Conservation (phyloP, 768 basidiomycete species). For the Infundibulicybe gibba region DNA sequence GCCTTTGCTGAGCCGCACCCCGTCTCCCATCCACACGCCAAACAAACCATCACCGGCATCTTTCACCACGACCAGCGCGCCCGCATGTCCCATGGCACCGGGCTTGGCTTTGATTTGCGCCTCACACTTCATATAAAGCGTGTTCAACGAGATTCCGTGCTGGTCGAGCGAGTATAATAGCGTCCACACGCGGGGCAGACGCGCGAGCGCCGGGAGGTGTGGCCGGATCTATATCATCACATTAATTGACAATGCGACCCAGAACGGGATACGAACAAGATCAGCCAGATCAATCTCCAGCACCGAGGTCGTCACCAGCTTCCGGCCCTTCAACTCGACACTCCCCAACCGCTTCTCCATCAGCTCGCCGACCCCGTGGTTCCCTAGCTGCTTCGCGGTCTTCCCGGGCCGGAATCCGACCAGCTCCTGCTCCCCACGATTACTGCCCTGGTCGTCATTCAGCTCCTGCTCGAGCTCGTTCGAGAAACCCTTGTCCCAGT, state of each 20-base stretch:
- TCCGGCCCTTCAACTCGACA: constrained; percentile 52
- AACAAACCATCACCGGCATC: constrained; percentile 67
- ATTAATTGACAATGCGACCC: not conserved
- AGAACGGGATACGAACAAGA: constrained; percentile 38
- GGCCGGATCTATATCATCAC: constrained; percentile 55
- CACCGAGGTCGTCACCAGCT: constrained; percentile 49
- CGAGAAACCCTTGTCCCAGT: constrained; percentile 69
- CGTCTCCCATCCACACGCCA: constrained; percentile 83
- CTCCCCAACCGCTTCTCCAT: constrained; percentile 49
- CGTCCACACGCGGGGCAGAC: constrained; percentile 69
- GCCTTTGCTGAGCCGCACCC: constrained; percentile 52
- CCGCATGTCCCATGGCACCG: constrained; percentile 22
- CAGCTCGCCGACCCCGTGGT: constrained; percentile 34
- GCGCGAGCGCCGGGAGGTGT: constrained; percentile 68
- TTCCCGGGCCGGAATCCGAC: constrained; percentile 12
- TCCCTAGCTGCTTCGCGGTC: constrained; percentile 6
- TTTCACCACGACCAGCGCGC: constrained; percentile 59
- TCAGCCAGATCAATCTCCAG: constrained; percentile 53
- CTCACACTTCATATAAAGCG: constrained; percentile 72
- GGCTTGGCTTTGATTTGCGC: constrained; percentile 25
- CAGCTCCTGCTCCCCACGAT: constrained; percentile 12
- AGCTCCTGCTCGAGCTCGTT: constrained; percentile 41
- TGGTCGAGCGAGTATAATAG: constrained; percentile 91
- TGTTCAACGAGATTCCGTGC: constrained; percentile 89
- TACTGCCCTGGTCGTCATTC: constrained; percentile 5